Evolutionary conservation across 352 stramenopile genomes (phyloP).

Genomic region (Globisporangium viniferum): DNA sequence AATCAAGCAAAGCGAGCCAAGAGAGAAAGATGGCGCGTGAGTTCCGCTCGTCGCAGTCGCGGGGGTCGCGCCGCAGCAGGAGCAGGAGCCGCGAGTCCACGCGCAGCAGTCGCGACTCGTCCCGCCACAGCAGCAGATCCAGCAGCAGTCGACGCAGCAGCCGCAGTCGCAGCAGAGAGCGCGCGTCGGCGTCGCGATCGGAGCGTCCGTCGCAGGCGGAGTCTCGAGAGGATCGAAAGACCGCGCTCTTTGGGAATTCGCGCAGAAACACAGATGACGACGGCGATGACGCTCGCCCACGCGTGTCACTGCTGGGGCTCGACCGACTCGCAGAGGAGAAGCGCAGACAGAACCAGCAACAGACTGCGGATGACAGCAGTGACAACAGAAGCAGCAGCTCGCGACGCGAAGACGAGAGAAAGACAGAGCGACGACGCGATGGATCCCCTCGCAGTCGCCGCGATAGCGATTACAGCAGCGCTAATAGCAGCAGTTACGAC

Average conservation of each 20-base stretch:
- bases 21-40: slow-evolving; percentile 22
- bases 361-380: background rate
- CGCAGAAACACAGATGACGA: background rate
- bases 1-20: background rate
- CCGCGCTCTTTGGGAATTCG: slow-evolving; percentile 26
- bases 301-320: slow-evolving; percentile 50
- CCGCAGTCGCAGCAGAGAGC: slow-evolving; percentile 13
- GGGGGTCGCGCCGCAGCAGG: slow-evolving; percentile 14
- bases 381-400: background rate
- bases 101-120: slow-evolving; percentile 15
- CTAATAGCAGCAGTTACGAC: background rate
- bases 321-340: slow-evolving; percentile 64
- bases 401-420: background rate
- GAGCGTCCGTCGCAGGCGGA: background rate
- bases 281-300: background rate
- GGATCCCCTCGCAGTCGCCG: slow-evolving; percentile 1
- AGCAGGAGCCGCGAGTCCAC: slow-evolving; percentile 22
- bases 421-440: background rate
- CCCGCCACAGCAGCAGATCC: slow-evolving; percentile 1
- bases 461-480: background rate
- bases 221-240: slow-evolving; percentile 14
- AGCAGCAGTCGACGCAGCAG: slow-evolving; percentile 8
- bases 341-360: slow-evolving; percentile 31
- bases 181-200: slow-evolving; percentile 1
- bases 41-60: slow-evolving; percentile 4